phyloP scores from a whole-genome alignment of 805 yeast species.

The Ogataea neopini region DNA sequence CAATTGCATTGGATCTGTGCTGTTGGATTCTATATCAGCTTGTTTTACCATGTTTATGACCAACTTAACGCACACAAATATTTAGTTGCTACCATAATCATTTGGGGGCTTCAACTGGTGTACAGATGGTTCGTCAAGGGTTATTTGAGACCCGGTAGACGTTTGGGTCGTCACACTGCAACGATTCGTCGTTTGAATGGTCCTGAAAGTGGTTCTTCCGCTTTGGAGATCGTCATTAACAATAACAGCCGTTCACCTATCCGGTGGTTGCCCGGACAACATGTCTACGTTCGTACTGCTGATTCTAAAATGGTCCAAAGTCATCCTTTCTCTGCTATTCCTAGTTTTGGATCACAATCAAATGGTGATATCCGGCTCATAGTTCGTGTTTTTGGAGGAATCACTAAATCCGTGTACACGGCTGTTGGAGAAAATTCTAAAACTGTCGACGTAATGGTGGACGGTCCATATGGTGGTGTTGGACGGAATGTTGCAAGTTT shows the following conservation, averaged over 20 bases:
- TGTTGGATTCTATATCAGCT: conserved; percentile 46
- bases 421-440: conserved; percentile 26
- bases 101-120: conserved; percentile 50
- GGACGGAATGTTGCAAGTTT: conserved; percentile 46
- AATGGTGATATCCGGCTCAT: conserved; percentile 42
- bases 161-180: conserved; percentile 34
- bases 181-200: conserved; percentile 31
- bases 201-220: conserved; percentile 29
- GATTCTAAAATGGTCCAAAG: conserved; percentile 48
- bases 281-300: conserved; percentile 48
- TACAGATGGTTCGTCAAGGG: conserved; percentile 49
- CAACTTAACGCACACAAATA: conserved; percentile 41
- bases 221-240: conserved; percentile 38
- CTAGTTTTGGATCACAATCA: conserved; percentile 26
- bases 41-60: conserved; percentile 46
- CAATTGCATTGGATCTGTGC: conserved; percentile 57
- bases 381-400: conserved; percentile 47
- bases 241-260: conserved; percentile 35
- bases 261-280: conserved; percentile 57
- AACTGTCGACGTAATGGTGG: conserved; percentile 40
- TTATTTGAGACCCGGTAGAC: conserved; percentile 44
- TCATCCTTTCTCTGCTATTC: conserved; percentile 57
- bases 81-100: conserved; percentile 50
- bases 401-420: conserved; percentile 41
- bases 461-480: conserved; percentile 62